Conservation (phyloP, 2,329 filamentous ascomycete genomes). For the Aspergillus sp. region DNA sequence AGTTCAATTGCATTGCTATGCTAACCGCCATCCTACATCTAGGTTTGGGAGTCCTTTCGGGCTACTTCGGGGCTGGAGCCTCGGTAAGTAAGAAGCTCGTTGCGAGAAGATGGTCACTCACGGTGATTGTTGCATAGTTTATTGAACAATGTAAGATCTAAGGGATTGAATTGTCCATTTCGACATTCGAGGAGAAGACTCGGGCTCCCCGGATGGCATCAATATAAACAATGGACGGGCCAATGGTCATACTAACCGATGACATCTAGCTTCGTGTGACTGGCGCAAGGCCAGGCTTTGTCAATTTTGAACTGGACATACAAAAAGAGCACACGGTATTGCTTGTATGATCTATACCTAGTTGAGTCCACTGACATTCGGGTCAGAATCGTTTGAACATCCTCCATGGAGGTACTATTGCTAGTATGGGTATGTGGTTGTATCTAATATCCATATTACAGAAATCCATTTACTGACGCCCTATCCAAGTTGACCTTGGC, state of each 20-base stretch:
- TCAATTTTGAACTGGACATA: slow-evolving; percentile 62
- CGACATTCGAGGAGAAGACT: neutral
- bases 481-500: slow-evolving; percentile 54
- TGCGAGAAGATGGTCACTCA: neutral
- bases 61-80: slow-evolving; percentile 83
- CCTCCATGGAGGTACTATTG: slow-evolving; percentile 64
- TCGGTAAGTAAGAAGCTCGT: slow-evolving; percentile 52
- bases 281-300: slow-evolving; percentile 55
- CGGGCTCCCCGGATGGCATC: neutral
- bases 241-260: slow-evolving; percentile 4
- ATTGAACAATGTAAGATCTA: slow-evolving; percentile 37
- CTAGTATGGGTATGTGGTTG: slow-evolving; percentile 47
- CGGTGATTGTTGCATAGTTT: slow-evolving; percentile 18
- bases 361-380: slow-evolving; percentile 4
- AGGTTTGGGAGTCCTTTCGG: slow-evolving; percentile 85
- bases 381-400: slow-evolving; percentile 59
- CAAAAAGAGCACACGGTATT: slow-evolving; percentile 60
- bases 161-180: neutral
- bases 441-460: too few species aligned
- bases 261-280: slow-evolving; percentile 54
- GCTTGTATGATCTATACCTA: neutral
- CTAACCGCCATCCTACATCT: neutral
- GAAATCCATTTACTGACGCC: too few species aligned
- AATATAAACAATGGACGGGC: neutral
- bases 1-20: neutral